Conservation (phyloP, 2,329 filamentous ascomycete species). For the Claviceps humidiphila region DNA sequence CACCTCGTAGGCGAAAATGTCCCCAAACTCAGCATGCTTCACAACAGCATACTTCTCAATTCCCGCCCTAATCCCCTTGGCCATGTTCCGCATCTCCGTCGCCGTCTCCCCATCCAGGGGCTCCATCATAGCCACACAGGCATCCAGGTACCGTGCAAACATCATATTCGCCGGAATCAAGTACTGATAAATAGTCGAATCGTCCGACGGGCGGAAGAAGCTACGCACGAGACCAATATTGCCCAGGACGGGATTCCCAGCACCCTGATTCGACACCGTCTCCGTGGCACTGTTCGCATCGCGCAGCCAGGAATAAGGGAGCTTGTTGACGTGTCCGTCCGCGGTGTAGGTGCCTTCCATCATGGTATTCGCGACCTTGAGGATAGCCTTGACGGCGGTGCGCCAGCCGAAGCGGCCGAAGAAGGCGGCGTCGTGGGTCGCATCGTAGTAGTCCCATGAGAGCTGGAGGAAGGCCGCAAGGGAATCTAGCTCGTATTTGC, state of each 20-base stretch:
- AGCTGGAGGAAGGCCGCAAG: slow-evolving; percentile 77
- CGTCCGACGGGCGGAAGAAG: slow-evolving; percentile 83
- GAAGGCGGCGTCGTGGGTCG: slow-evolving; percentile 58
- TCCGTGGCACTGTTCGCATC: slow-evolving; percentile 63
- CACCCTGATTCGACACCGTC: slow-evolving; percentile 62
- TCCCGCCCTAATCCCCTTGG: slow-evolving; percentile 41
- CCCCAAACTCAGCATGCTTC: slow-evolving; percentile 43
- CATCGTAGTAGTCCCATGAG: slow-evolving; percentile 63
- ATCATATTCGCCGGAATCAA: slow-evolving; percentile 86
- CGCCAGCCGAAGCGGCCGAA: slow-evolving; percentile 66
- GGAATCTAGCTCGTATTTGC: slow-evolving; percentile 91
- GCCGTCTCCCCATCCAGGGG: slow-evolving; percentile 37
- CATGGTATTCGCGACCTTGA: slow-evolving; percentile 57
- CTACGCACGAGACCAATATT: slow-evolving; percentile 74
- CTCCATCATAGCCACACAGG: slow-evolving; percentile 32
- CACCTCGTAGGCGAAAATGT: slow-evolving; percentile 57
- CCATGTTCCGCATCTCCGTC: slow-evolving; percentile 45
- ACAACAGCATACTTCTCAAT: slow-evolving; percentile 59
- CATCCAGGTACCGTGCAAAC: slow-evolving; percentile 51
- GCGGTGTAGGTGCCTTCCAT: slow-evolving; percentile 59
- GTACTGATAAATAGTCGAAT: slow-evolving; percentile 73
- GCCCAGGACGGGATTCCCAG: slow-evolving; percentile 66
- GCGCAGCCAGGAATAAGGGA: slow-evolving; percentile 66
- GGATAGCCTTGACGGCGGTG: slow-evolving; percentile 53
- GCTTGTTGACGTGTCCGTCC: slow-evolving; percentile 39